A percentile compares a stretch with the other conserved stretches of the same genome.
Evolutionary conservation across 2,329 filamentous ascomycete genomes (phyloP).

Genomic region (Ophiostoma populinum): DNA sequence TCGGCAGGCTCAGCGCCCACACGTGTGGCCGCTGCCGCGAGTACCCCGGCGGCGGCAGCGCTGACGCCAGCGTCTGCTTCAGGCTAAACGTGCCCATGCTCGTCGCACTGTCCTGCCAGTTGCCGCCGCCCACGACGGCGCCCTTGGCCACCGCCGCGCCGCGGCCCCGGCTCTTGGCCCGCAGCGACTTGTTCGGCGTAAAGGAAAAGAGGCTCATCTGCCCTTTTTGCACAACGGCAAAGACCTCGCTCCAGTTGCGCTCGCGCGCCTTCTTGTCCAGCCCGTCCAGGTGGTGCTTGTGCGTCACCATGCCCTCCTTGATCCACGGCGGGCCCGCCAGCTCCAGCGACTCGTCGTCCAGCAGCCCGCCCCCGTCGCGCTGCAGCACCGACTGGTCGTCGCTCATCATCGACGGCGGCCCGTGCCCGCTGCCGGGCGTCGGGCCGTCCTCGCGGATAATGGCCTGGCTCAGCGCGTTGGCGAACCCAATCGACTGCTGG

Average conservation of each 20-base stretch:
- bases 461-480: slow-evolving; percentile 87
- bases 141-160: slow-evolving; percentile 31
- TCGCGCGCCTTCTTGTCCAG: slow-evolving; percentile 87
- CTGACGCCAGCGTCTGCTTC: slow-evolving; percentile 79
- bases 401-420: slow-evolving; percentile 27
- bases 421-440: slow-evolving; percentile 19
- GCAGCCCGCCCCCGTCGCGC: slow-evolving; percentile 30
- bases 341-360: slow-evolving; percentile 86
- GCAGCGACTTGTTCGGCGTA: slow-evolving; percentile 58
- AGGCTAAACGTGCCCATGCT: slow-evolving; percentile 75
- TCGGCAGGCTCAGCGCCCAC: slow-evolving; percentile 83
- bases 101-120: slow-evolving; percentile 96
- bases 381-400: slow-evolving; percentile 16
- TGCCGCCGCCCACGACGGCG: slow-evolving; percentile 75
- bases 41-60: slow-evolving; percentile 79
- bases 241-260: slow-evolving; percentile 85
- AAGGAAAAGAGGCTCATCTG: slow-evolving; percentile 92
- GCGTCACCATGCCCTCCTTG: slow-evolving; percentile 88
- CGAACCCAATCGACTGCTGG: slow-evolving; percentile 93
- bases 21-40: slow-evolving; percentile 81
- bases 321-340: slow-evolving; percentile 93
- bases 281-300: slow-evolving; percentile 89
- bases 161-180: slow-evolving; percentile 44
- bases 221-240: slow-evolving; percentile 90
- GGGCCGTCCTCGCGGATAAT: slow-evolving; percentile 76